Evolutionary conservation across 805 yeast genomes (phyloP).

Genomic region (Metschnikowia dekortorum): DNA sequence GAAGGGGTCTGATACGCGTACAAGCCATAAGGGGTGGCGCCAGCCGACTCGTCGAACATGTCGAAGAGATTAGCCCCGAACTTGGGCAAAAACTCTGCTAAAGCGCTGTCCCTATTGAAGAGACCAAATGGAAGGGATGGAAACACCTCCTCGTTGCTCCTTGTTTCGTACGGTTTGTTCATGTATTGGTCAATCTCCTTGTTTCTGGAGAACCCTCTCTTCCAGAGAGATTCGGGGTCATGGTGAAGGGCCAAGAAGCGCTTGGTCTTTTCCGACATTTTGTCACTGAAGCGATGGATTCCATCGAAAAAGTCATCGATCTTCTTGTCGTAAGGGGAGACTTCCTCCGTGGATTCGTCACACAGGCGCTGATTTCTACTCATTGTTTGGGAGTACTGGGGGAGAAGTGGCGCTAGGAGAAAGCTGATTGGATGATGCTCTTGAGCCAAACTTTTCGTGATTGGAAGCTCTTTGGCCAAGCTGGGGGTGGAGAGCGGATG

Average conservation of each 20-base stretch:
- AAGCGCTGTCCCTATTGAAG: background rate
- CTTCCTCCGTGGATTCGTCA: conserved; percentile 1
- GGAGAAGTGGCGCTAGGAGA: too few species aligned
- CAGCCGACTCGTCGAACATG: conserved; percentile 17
- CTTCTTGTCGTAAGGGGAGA: conserved; percentile 19
- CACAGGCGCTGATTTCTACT: background rate
- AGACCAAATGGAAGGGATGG: background rate
- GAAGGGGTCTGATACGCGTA: conserved; percentile 59
- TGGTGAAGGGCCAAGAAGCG: conserved; percentile 7
- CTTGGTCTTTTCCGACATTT: conserved; percentile 24
- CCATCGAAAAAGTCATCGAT: conserved; percentile 21
- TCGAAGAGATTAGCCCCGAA: conserved; percentile 8
- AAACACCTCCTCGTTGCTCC: conserved; percentile 3
- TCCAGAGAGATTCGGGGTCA: conserved; percentile 2
- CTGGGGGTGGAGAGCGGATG: too few species aligned
- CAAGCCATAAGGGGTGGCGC: conserved; percentile 39
- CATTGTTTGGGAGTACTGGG: background rate
- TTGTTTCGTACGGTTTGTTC: conserved; percentile 22
- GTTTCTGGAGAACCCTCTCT: background rate
- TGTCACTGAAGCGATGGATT: conserved; percentile 23
- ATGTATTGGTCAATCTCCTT: conserved; percentile 13
- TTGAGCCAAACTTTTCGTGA: too few species aligned
- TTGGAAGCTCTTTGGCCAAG: too few species aligned
- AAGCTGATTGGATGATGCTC: too few species aligned
- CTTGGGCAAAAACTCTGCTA: background rate